phyloP scores from a whole-genome alignment of 2,329 filamentous ascomycete species.

The Sphaceloma murrayae region DNA sequence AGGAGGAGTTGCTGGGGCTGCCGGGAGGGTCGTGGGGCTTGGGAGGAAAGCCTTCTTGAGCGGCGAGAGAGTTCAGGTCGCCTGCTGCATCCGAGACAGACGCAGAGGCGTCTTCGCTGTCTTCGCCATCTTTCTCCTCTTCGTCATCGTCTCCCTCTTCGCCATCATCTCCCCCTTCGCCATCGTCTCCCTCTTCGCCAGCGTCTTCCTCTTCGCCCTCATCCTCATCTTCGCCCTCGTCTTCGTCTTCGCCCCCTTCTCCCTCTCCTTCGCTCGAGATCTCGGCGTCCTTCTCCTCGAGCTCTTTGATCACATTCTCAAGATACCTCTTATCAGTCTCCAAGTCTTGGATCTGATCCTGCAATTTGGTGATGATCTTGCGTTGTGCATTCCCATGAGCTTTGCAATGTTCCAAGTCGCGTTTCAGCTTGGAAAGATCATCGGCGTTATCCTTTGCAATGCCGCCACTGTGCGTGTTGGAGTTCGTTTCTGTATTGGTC shows the following conservation, averaged over 20 bases:
- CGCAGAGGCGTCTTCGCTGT: too few species aligned
- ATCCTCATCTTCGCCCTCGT: neutral
- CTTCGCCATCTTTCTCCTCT: too few species aligned
- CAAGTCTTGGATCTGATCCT: neutral
- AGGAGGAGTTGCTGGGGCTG: too few species aligned
- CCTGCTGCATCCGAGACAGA: too few species aligned
- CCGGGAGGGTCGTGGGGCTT: too few species aligned
- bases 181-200: neutral
- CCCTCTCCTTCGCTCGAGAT: neutral
- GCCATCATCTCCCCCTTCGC: neutral
- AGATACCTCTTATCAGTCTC: neutral
- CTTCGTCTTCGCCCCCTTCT: neutral
- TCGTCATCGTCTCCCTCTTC: too few species aligned
- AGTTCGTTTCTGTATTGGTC: neutral
- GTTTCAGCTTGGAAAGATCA: neutral
- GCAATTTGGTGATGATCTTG: neutral
- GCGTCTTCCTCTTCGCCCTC: neutral
- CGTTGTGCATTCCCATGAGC: neutral
- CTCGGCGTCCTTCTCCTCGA: neutral
- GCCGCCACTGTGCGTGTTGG: too few species aligned
- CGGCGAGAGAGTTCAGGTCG: too few species aligned
- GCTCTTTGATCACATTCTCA: neutral
- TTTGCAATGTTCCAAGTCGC: constrained; percentile 5
- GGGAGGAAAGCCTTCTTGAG: too few species aligned
- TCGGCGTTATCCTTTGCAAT: neutral